phyloP scores from a whole-genome alignment of 2,329 filamentous ascomycete genomes.

The Rachicladosporium sp. region DNA sequence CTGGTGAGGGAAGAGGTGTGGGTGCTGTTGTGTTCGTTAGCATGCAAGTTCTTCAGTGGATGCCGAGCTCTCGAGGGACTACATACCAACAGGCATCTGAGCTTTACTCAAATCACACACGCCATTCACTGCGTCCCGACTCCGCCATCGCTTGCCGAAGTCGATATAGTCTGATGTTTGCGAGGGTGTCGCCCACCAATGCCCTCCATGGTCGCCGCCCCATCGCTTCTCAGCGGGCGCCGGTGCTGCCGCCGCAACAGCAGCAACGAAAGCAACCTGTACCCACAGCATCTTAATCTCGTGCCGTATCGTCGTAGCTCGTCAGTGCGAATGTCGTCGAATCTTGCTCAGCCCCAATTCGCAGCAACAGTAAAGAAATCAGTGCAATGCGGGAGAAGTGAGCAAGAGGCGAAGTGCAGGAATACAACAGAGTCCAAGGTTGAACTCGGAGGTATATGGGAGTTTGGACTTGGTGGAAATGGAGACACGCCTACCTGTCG shows the following conservation, averaged over 20 bases:
- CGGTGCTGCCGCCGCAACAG: conserved; percentile 1
- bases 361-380: neutral
- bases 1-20: conserved; percentile 46
- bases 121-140: conserved; percentile 6
- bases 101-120: conserved; percentile 13
- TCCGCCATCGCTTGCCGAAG: conserved; percentile 9
- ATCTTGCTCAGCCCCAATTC: neutral
- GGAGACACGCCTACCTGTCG: conserved; percentile 4
- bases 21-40: conserved; percentile 12
- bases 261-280: neutral
- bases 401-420: neutral
- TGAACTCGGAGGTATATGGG: too few relatives aligned
- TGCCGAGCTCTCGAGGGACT: neutral
- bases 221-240: neutral
- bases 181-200: neutral
- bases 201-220: neutral
- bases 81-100: conserved; percentile 12
- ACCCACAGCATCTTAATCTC: conserved; percentile 1
- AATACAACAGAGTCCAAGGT: conserved; percentile 1
- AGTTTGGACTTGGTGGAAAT: neutral
- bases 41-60: neutral
- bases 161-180: conserved; percentile 6
- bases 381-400: neutral
- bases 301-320: neutral
- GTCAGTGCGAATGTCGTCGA: neutral